Base-by-base conservation (phyloP, 495 filamentous ascomycete species). In the Achaetomiella virescens region DNA sequence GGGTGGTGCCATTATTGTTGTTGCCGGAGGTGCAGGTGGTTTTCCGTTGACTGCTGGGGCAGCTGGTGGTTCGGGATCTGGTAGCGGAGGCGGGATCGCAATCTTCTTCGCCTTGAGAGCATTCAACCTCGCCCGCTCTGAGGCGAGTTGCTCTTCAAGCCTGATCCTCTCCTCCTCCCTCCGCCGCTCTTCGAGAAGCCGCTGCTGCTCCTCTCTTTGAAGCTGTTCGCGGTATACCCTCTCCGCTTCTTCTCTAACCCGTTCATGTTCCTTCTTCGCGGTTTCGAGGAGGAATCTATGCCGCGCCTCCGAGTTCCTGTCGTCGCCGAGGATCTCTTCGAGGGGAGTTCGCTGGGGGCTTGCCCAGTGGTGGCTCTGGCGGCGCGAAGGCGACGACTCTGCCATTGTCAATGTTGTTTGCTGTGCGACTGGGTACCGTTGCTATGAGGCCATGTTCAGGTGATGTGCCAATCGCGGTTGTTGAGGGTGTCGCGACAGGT, bases 241-340 rank as follows among this genome's bases (percentile, higher is more conserved):
- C 59, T 71, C 73, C 43, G 88, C 88, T 24, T 79, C 77, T 53
- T 82, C 75, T 15, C 84, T 75, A 15, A 91, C 74, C 14, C 78
- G 76, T 1, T 85, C 79, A 61, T 90, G 86, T 55, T 81, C 76
- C 20, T 71, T 76, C 14, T 78, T 79, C 0, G 83, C 86, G 40
- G 78, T 72, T 38, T 82, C 81, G 15, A 92, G 78, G 1, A 86
- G 81, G 44, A 76, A 75, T 52, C 76, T 76, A 55, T 89, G 84
- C 6, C 72, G 71, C 17, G 70, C 63, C 44, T 72, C 73, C 18
- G 74, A 71, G 52, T 79, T 75, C n/a, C 75, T 63, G 36, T 60
- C 58, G 36, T 74, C 73, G 44, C 46, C 27, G 10, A 78, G 58
- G 36, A 74, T 59, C 14, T 71, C 68, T 37, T 69, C 64, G n/a